A percentile compares a stretch with the other conserved stretches of the same genome.
Conservation (phyloP, 805 yeast species). For the Schwanniomyces vanrijiae region DNA sequence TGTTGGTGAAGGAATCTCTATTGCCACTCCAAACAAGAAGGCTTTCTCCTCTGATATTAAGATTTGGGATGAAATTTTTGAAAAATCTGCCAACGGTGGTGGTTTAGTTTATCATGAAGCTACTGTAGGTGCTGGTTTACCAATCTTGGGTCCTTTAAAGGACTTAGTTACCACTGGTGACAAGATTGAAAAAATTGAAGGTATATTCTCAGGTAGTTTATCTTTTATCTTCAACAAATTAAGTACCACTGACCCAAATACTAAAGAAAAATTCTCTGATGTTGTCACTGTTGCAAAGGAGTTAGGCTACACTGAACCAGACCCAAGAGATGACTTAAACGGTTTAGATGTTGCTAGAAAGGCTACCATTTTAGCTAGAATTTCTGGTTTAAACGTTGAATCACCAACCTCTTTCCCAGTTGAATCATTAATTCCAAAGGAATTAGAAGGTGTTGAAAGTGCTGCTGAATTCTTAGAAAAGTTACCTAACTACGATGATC, state of each 20-base stretch:
- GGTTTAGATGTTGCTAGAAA: slow-evolving; percentile 99
- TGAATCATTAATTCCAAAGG: slow-evolving; percentile 87
- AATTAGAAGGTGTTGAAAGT: slow-evolving; percentile 68
- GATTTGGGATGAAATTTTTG: slow-evolving; percentile 76
- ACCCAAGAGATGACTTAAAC: slow-evolving; percentile 97
- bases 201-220: slow-evolving; percentile 93
- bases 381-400: slow-evolving; percentile 80
- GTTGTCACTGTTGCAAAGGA: slow-evolving; percentile 85
- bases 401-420: slow-evolving; percentile 93
- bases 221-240: slow-evolving; percentile 94
- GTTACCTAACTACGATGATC: slow-evolving; percentile 80
- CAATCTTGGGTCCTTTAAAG: slow-evolving; percentile 83
- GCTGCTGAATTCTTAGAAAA: slow-evolving; percentile 77
- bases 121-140: slow-evolving; percentile 98
- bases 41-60: slow-evolving; percentile 81
- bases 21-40: slow-evolving; percentile 98
- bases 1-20: slow-evolving; percentile 75
- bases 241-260: slow-evolving; percentile 62
- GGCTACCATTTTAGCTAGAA: slow-evolving; percentile 92
- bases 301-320: slow-evolving; percentile 97
- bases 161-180: slow-evolving; percentile 94
- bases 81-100: slow-evolving; percentile 47
- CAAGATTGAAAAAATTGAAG: slow-evolving; percentile 86
- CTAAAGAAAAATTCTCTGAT: slow-evolving; percentile 77
- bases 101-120: slow-evolving; percentile 96